A percentile compares a stretch with the other conserved stretches of the same genome.
Evolutionary conservation across 257 asterid species (phyloP).

Genomic region (Coffea eugenioides): DNA sequence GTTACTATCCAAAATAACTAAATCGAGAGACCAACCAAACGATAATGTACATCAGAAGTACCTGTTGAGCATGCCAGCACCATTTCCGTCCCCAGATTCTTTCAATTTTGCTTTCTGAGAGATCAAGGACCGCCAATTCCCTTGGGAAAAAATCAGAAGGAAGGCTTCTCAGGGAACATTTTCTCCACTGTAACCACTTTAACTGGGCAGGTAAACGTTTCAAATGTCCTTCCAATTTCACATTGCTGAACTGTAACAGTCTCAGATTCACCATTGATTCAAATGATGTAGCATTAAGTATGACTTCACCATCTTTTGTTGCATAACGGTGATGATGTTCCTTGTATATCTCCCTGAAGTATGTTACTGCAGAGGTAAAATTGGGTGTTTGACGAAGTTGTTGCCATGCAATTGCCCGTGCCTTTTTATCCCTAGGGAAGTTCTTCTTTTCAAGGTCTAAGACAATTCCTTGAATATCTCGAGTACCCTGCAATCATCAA

Average conservation of each 20-base stretch:
- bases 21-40: no score
- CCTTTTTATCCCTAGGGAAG: conserved; percentile 5
- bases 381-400: conserved; percentile 19
- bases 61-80: conserved; percentile 26
- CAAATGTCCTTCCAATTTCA: conserved; percentile 30
- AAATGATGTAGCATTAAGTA: conserved; percentile 17
- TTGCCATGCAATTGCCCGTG: conserved; percentile 16
- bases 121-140: conserved; percentile 35
- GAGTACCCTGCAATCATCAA: conserved; percentile 25
- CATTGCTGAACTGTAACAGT: conserved; percentile 30
- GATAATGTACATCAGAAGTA: background rate
- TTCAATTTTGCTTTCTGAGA: conserved; percentile 32
- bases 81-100: conserved; percentile 22
- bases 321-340: conserved; percentile 9
- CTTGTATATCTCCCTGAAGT: conserved; percentile 22
- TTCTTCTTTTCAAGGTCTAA: conserved; percentile 25
- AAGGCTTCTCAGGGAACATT: conserved; percentile 23
- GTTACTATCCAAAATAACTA: no score
- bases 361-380: conserved; percentile 20
- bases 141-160: conserved; percentile 24
- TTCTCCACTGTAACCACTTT: conserved; percentile 35
- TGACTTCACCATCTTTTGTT: conserved; percentile 16
- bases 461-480: conserved; percentile 25
- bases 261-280: conserved; percentile 29
- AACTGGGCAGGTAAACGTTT: conserved; percentile 27